Base-by-base conservation (phyloP, 2,329 filamentous ascomycete species). In the Phaeophleospora eucalypticola region DNA sequence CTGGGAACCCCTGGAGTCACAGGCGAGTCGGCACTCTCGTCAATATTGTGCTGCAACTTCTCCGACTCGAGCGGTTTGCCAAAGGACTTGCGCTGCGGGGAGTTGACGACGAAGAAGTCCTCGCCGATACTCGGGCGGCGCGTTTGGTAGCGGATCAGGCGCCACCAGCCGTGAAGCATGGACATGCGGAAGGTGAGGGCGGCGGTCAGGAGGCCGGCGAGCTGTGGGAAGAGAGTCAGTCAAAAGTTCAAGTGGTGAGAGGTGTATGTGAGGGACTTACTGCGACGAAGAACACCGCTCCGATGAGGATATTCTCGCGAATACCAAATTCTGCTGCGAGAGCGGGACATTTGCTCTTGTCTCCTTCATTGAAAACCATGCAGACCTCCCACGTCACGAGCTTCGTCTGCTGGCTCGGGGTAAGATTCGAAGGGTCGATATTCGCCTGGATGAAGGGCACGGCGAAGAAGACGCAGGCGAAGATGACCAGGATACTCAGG, bases 401-500 rank as follows among this genome's bases (percentile, higher is more conserved):
- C 20, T 77, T 74, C 15, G 60, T 81, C 59, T 16, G 74, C 35
- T 50, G 45, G 19, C 35, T 73, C 37, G 75, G 75, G 27, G 78
- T 69, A 2, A 75, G 75, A 45, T 62, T 48, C 20, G 80, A 69
- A 4, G 83, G 74, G 10, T 82, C 78, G 55, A 81, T 81, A 65
- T 91, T 49, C 51, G 53, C 84, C 63, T 85, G 83, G 35, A 94
- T 82, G 61, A 93, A 94, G 38, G 91, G 76, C 34, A 89, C 72
- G 1, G 87, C 82, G 65, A 93, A 93, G 73, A 90, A 90, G 55
- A 91, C 81, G 46, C 90, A 84, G 62, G 91, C 86, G 48, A 77
- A 75, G 53, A 91, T 78, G 54, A 94, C 89, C 60, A 91, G 80
- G 29, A 90, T 68, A 9, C 90, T 86, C 43, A 94, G 83, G 20